Evolutionary conservation across 768 basidiomycete species (phyloP).

Genomic region (Kwoniella botswanensis): DNA sequence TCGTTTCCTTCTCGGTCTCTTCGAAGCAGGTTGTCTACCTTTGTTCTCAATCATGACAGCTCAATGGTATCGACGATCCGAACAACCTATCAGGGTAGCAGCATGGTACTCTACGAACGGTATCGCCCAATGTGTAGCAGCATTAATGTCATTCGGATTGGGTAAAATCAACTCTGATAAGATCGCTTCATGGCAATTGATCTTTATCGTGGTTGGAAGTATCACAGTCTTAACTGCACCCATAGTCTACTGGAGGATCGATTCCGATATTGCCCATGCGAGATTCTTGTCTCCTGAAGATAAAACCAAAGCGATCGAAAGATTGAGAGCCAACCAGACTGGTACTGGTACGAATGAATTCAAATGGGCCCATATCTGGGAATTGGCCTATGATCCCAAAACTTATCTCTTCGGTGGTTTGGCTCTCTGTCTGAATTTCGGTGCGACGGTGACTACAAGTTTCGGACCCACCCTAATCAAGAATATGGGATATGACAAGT

Average conservation of each 20-base stretch:
- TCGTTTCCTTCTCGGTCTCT: slow-evolving; percentile 56
- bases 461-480: slow-evolving; percentile 45
- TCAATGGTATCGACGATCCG: slow-evolving; percentile 53
- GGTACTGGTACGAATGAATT: slow-evolving; percentile 40
- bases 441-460: slow-evolving; percentile 29
- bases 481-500: slow-evolving; percentile 37
- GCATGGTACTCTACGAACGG: slow-evolving; percentile 54
- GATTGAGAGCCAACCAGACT: slow-evolving; percentile 42
- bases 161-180: slow-evolving; percentile 36
- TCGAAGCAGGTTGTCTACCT: slow-evolving; percentile 48
- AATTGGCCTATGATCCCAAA: slow-evolving; percentile 39
- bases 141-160: slow-evolving; percentile 13
- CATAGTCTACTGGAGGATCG: slow-evolving; percentile 32
- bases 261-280: slow-evolving; percentile 28
- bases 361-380: slow-evolving; percentile 38
- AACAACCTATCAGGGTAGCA: slow-evolving; percentile 48
- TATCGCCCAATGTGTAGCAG: slow-evolving; percentile 24
- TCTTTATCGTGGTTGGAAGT: slow-evolving; percentile 38
- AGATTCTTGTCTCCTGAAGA: slow-evolving; percentile 36
- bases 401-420: slow-evolving; percentile 29
- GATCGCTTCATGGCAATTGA: slow-evolving; percentile 36
- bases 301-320: slow-evolving; percentile 34
- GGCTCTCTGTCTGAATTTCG: slow-evolving; percentile 24
- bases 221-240: slow-evolving; percentile 38
- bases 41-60: slow-evolving; percentile 50